Percentiles rank a stretch among this genome's conserved stretches.
Evolutionary conservation across 352 stramenopile genomes (phyloP).

Genomic region (Pythium periplocum): DNA sequence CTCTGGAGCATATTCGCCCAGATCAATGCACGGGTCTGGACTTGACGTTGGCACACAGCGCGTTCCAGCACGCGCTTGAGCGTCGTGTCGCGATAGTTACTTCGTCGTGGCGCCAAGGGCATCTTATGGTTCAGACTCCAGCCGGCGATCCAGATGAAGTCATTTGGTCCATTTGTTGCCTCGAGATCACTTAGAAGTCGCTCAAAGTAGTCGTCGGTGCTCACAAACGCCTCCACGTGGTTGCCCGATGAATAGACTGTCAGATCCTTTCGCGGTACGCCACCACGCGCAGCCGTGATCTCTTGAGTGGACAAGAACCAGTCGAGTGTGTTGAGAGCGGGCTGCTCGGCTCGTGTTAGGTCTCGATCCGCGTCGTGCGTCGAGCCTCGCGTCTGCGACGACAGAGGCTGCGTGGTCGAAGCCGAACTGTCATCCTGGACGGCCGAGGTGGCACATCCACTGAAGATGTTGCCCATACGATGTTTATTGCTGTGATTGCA

Average conservation of each 20-base stretch:
- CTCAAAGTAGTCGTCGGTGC: constrained; percentile 3
- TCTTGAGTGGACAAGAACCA: constrained; percentile 15
- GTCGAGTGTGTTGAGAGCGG: not conserved
- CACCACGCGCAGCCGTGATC: constrained; percentile 8
- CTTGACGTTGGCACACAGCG: constrained; percentile 15
- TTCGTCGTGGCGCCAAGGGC: constrained; percentile 6
- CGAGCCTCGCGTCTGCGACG: no score
- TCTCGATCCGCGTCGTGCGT: no score
- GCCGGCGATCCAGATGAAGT: constrained; percentile 20
- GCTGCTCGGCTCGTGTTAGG: no score
- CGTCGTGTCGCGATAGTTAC: constrained; percentile 6
- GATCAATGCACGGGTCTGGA: constrained; percentile 23
- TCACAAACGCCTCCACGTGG: constrained; percentile 2
- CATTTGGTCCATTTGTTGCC: not conserved
- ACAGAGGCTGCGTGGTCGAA: no score
- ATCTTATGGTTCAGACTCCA: constrained; percentile 15
- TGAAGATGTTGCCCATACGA: no score
- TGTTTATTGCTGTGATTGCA: no score
- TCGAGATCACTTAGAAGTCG: constrained; percentile 1
- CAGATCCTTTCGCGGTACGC: constrained; percentile 6
- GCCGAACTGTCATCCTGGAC: no score
- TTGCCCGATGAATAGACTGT: constrained; percentile 6
- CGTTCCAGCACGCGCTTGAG: constrained; percentile 13
- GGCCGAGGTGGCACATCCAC: no score
- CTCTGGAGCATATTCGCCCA: constrained; percentile 21